These are phyloP conservation scores for Xeromyces bisporus DNA, from an alignment of 495 filamentous ascomycete genomes.

Conservation along the genomic window DNA sequence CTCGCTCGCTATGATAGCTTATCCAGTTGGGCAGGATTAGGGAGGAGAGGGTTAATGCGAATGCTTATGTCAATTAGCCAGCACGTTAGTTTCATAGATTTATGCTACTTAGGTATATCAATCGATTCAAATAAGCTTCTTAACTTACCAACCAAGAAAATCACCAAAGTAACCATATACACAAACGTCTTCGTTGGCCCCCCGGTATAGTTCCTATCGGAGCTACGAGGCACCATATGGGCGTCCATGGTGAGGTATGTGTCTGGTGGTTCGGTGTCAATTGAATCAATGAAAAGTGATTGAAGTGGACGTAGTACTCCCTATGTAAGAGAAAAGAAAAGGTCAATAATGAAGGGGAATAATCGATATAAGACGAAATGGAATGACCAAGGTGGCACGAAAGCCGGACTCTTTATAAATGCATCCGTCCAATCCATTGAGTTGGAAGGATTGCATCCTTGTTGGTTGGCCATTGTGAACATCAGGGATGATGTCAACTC, in stretches of 20 bases:
- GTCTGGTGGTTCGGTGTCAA: too few relatives aligned
- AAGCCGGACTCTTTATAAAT: too few relatives aligned
- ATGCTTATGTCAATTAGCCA: constrained; percentile 35
- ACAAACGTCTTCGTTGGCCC: constrained; percentile 36
- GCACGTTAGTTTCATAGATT: background rate
- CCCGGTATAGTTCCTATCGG: constrained; percentile 30
- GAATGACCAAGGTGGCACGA: too few relatives aligned
- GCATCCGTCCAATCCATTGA: too few relatives aligned
- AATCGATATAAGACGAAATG: too few relatives aligned
- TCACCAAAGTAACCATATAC: constrained; percentile 38
- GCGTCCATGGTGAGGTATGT: constrained; percentile 30
- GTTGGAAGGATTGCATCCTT: too few relatives aligned
- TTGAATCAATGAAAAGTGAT: constrained; percentile 8
- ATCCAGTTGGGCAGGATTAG: constrained; percentile 70
- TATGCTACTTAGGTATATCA: too few relatives aligned
- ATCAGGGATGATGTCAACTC: too few relatives aligned
- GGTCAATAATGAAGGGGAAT: constrained; percentile 11
- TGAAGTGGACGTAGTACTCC: constrained; percentile 1
- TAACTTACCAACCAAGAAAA: constrained; percentile 46
- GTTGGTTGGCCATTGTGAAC: too few relatives aligned
- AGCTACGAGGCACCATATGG: constrained; percentile 24
- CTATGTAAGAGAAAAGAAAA: constrained; percentile 5
- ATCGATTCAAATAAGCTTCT: too few relatives aligned
- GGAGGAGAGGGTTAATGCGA: constrained; percentile 55
- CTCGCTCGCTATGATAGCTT: constrained; percentile 46